Base-by-base conservation (phyloP, 176 grass and related monocot species). In the Oryza coarctata region DNA sequence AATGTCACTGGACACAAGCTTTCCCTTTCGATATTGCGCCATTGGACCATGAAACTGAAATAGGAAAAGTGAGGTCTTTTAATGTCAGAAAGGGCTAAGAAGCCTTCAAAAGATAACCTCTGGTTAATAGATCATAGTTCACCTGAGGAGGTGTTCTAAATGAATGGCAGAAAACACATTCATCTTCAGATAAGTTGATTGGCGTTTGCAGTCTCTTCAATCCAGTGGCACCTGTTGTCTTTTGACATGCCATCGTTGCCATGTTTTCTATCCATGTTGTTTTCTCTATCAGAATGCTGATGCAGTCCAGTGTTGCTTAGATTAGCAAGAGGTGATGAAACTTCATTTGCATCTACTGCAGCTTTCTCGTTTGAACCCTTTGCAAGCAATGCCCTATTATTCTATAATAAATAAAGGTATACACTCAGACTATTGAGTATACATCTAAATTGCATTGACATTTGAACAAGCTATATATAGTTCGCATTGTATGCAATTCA, bases 151-250 rank as follows among this genome's bases (percentile, higher is more conserved):
- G 14, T 55, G 50, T 87, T 82, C 88, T 93, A 76, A 93, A 91
- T 13, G 94, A 91, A 89, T 93, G 90, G 58, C 94, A 97, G 55
- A 93, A 97, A 82, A 62, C 57, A 50, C 94, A 97, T 87, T 97
- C 94, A 76, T 97, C 91, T 71, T 86, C 84, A 80, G 77, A 93
- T 52, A 93, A 68, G 49, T 82, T 36, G 11, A 86, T 89, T 57
- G 93, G 90, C 20, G 86, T 85, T 63, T 9, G 76, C 0, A 39
- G 3, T 30, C 31, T 76, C 58, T 70, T 84, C 36, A 86, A 73
- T 20, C 6, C 36, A 61, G 69, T 69, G 30, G 63, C 7, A 31
- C 34, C 74, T 0, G 5, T 40, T 52, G 6, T 28, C 45, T 52
- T 63, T 23, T 0, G 1, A 69, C 38, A 70, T 50, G 8, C 7